A percentile compares a stretch with the other conserved stretches of the same genome.
Evolutionary conservation across 2,329 filamentous ascomycete genomes (phyloP).

Genomic region (Aspergillus intermedius): DNA sequence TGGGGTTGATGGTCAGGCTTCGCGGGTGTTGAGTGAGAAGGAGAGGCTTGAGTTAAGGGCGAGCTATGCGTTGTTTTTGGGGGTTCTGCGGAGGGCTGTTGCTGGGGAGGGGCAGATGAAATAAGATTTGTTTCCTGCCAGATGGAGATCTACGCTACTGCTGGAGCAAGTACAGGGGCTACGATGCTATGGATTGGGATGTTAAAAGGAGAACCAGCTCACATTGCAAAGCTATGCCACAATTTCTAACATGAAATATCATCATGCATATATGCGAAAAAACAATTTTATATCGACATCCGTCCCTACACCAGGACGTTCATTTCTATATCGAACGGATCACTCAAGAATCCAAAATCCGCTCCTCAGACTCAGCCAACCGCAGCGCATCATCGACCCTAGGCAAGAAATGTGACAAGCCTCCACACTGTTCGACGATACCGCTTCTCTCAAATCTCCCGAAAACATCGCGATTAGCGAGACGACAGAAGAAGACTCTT

Average conservation of each 20-base stretch:
- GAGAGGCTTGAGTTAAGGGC: conserved; percentile 21
- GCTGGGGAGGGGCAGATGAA: conserved; percentile 11
- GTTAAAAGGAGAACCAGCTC: too few species aligned
- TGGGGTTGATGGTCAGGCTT: conserved; percentile 12
- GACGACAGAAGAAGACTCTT: conserved; percentile 48
- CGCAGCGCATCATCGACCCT: conserved; percentile 79
- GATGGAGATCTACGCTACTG: not conserved
- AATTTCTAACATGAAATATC: not conserved
- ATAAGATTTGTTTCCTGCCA: not conserved
- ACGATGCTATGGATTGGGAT: too few species aligned
- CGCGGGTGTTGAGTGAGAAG: conserved; percentile 8
- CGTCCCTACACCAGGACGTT: not conserved
- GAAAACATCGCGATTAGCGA: conserved; percentile 56
- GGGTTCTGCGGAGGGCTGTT: conserved; percentile 25
- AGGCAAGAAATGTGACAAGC: conserved; percentile 67
- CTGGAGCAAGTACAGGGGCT: not conserved
- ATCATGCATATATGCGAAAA: not conserved
- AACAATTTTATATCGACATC: not conserved
- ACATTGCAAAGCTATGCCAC: not conserved
- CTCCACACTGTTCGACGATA: conserved; percentile 78
- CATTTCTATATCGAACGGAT: too few species aligned
- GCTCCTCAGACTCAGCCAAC: conserved; percentile 66
- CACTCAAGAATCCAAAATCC: conserved; percentile 31
- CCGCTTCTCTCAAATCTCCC: conserved; percentile 68
- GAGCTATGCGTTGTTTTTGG: conserved; percentile 25